Evolutionary conservation across 257 asterid species (phyloP).

Genomic region (Leonotis leonurus): DNA sequence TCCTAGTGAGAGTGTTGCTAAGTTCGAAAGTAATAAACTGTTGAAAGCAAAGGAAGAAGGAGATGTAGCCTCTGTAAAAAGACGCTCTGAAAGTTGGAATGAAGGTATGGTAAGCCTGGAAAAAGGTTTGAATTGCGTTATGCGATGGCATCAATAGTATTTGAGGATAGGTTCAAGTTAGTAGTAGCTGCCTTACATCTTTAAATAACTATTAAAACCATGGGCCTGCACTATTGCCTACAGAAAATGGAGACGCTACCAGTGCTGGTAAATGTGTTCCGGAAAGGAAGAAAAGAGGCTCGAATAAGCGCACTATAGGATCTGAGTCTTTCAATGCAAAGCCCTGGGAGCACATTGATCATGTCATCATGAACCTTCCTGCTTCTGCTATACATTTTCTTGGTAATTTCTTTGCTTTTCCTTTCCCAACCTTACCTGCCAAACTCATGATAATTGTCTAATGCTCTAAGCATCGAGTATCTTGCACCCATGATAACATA

Average conservation of each 20-base stretch:
- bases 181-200: background rate
- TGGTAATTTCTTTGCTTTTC: constrained; percentile 36
- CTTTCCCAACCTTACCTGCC: background rate
- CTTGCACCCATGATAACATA: no score
- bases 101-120: constrained; percentile 37
- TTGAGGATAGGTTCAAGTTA: constrained; percentile 3
- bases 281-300: constrained; percentile 43
- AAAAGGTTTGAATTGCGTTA: background rate
- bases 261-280: constrained; percentile 21
- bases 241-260: constrained; percentile 38
- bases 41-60: constrained; percentile 27
- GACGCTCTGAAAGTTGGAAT: constrained; percentile 40
- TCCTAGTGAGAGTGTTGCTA: constrained; percentile 20
- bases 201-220: constrained; percentile 3
- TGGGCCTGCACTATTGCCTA: constrained; percentile 20
- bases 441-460: background rate
- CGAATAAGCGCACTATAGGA: constrained; percentile 42
- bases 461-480: no score
- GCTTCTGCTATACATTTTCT: constrained; percentile 88
- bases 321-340: constrained; percentile 40
- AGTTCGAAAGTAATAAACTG: constrained; percentile 20
- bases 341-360: constrained; percentile 94
- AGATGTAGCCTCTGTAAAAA: constrained; percentile 35
- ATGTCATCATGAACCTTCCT: constrained; percentile 89
- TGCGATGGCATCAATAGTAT: background rate